Base-by-base conservation (phyloP, 2,329 filamentous ascomycete species). In the Neonectria ditissima region DNA sequence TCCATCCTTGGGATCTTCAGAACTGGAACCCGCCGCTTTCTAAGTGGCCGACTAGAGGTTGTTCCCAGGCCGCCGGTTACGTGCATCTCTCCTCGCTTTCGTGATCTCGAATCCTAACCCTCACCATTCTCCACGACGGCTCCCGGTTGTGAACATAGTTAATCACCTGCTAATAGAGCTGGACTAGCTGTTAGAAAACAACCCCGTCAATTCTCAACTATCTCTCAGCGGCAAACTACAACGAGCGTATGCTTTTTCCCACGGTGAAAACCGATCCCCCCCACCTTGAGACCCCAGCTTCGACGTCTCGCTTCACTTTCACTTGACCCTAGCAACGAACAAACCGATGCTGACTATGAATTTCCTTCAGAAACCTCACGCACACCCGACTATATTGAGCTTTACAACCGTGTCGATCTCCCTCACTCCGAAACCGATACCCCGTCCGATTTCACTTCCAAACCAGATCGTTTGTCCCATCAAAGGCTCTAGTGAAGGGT, bases 321-420 rank as follows among this genome's bases (percentile, higher is more conserved):
- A 20, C 47, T 32, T 44, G 7, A 24, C 41, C 28, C 30, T 37
- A 37, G 10, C 41, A 26, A 24, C 22, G 34, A 20, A n/a, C 20
- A 34, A 26, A 24, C n/a, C 28, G 32, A 52, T 41, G 59, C 69
- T 72, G 55, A 72, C 54, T 51, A 44, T 18, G 28, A 37, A 52
- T 43, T 28, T 24, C 45, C 11, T 30, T 30, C 37, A 45, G 54
- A 37, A 52, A 24, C 48, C 51, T 45, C n/a, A 24, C 47, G 43
- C 26, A 52, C 39, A 20, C 51, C 13, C 20, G 20, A 44, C 24
- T 50, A 22, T 41, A 41, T 43, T 50, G n/a, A 59, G 34, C 18
- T 24, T 14, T 24, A 5, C 30, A 26, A 32, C 20, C 45, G 34
- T 48, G 11, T 13, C 26, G n/a, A 14, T 20, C n/a, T 50, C 44